Base-by-base conservation (phyloP, 495 filamentous ascomycete species). In the Penicillium samsonianum region DNA sequence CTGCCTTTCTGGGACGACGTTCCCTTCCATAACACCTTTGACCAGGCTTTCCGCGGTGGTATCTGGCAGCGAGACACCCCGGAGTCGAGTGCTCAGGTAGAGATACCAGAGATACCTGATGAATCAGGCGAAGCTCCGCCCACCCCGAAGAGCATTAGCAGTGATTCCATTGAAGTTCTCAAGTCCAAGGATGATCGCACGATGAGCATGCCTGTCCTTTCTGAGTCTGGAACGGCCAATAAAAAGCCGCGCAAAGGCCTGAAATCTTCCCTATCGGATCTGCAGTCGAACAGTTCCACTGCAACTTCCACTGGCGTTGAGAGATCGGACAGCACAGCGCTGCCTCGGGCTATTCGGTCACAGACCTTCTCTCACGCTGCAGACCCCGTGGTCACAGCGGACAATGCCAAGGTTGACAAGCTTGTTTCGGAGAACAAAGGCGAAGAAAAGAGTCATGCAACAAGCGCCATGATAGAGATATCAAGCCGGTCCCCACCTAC, bases 1-100 rank as follows among this genome's bases (percentile, higher is more conserved):
- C 76, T 88, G 45, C 95, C 95, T 1, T 90, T 95, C 65, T 98
- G 92, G 90, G 94, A 98, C 57, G 94, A 98, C 69, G 82, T 87
- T 2, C 91, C 94, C 4, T 98, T 98, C 73, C 85, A 88, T 64
- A 83, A 89, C 60, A 96, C 91, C 5, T 73, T 84, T 33, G 73
- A 81, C 43, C 90, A 96, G 65, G 69, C 74, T 25, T 91, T 91
- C 78, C 82, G 94, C 57, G 94, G 92, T 16, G 94, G 95, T 1
- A 89, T 98, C n/a, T 98, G 90, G 84, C 74, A 81, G 57, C 83
- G 86, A 53, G 86, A 88, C 26, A 75, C 71, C 68, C 61, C 77
- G 5, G 72, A 70, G 14, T 43, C 66, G 3, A 81, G 81, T 57
- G 67, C 75, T 5, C 70, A 79, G 35, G 75, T 78, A 23, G 85